phyloP scores from a whole-genome alignment of 2,329 filamentous ascomycete species.

The Sporothrix euskadiensis region DNA sequence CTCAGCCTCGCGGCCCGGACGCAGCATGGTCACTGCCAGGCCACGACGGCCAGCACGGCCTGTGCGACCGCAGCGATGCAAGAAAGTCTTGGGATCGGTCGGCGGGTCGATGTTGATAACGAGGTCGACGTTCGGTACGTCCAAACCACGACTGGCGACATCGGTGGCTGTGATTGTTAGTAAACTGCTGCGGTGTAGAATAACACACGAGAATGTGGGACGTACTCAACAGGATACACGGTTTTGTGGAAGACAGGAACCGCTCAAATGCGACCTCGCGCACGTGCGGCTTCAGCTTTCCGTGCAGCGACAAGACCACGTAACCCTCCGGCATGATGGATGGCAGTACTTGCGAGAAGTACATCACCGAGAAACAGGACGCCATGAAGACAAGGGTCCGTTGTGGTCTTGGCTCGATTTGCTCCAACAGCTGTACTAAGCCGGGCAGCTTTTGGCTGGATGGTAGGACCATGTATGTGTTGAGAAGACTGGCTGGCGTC shows the following conservation, averaged over 20 bases:
- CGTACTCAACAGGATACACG: constrained; percentile 72
- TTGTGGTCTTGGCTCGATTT: constrained; percentile 71
- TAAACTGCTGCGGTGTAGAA: neutral
- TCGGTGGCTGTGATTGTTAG: constrained; percentile 59
- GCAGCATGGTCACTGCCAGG: constrained; percentile 80
- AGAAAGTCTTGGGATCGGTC: constrained; percentile 89
- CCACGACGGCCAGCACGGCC: constrained; percentile 86
- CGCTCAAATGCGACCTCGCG: constrained; percentile 83
- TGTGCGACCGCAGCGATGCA: constrained; percentile 87
- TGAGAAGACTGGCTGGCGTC: constrained; percentile 88
- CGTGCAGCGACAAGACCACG: constrained; percentile 78
- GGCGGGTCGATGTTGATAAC: constrained; percentile 84
- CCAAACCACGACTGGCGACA: constrained; percentile 82
- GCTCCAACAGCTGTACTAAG: constrained; percentile 67
- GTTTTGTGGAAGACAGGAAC: constrained; percentile 72
- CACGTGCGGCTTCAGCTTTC: constrained; percentile 85
- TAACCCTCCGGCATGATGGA: constrained; percentile 68
- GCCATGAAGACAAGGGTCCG: constrained; percentile 91
- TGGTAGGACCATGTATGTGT: constrained; percentile 77
- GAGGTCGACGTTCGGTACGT: constrained; percentile 88
- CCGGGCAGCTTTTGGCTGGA: constrained; percentile 79
- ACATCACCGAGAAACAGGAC: constrained; percentile 92
- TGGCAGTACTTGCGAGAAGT: constrained; percentile 81
- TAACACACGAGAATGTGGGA: too few relatives aligned
- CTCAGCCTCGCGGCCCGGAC: constrained; percentile 74